Evolutionary conservation across 73 alveolate genomes (phyloP).

Genomic region (Symbiodinium natans): DNA sequence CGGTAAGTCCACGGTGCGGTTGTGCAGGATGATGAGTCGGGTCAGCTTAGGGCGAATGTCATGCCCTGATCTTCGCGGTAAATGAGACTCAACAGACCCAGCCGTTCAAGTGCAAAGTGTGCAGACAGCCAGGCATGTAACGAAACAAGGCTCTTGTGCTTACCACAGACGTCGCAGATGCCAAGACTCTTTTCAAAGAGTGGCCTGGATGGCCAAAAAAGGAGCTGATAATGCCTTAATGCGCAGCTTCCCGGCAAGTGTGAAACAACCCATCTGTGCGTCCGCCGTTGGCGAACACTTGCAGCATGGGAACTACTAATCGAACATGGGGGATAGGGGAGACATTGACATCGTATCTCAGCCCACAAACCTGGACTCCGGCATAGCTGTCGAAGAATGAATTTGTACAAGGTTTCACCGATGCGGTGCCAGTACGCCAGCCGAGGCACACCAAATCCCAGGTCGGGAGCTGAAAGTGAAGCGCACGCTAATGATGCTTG

Average conservation of each 20-base stretch:
- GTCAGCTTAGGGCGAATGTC: not conserved
- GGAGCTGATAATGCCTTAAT: not conserved
- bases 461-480: too few relatives aligned
- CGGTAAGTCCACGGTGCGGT: not conserved
- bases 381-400: not conserved
- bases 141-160: too few relatives aligned
- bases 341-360: not conserved
- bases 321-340: too few relatives aligned
- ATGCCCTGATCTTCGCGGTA: too few relatives aligned
- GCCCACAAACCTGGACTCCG: not conserved
- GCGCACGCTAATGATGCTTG: not conserved
- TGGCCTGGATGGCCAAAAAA: constrained; percentile 7
- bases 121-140: too few relatives aligned
- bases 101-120: too few relatives aligned
- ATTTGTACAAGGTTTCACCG: not conserved
- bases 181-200: not conserved
- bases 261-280: not conserved
- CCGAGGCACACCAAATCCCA: too few relatives aligned
- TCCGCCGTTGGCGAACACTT: not conserved
- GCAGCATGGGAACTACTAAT: not conserved
- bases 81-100: too few relatives aligned
- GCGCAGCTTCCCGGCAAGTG: not conserved
- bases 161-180: too few relatives aligned
- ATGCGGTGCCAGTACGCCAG: too few relatives aligned
- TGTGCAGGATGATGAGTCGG: too few relatives aligned